Base-by-base conservation (phyloP, 2,329 filamentous ascomycete genomes). In the Aureobasidium sp. region DNA sequence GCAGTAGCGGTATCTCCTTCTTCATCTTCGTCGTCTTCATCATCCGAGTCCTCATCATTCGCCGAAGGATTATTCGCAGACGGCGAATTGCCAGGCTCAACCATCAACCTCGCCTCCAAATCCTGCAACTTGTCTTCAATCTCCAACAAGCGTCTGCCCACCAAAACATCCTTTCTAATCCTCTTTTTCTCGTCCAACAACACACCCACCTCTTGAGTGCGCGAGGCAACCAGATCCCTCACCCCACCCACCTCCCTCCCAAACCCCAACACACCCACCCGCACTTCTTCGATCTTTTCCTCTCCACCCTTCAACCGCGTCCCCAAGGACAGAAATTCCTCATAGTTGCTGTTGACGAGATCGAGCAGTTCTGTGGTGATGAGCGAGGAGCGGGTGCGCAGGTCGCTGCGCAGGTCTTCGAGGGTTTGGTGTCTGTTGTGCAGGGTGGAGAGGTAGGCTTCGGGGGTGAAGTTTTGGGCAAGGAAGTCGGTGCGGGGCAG, bases 301-400 rank as follows among this genome's bases (percentile, higher is more conserved):
- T 95, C 92, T 8, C 95, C 95, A 2, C 92, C 92, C 58, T 84
- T 84, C 45, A 99, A 76, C 67, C 90, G 89, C 49, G 82, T 84
- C 0, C 94, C 95, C 0, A 99, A 76, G 0, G 86, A 86, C 4
- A 99, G 75, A 67, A 99, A 99, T 61, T 93, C 88, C 50, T 90
- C 87, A 72, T 99, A 97, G 74, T 99, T 95, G 55, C 87, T 83
- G 70, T 99, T 99, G 65, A 99, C 94, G 8, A 99, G 83, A 75
- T 96, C 93, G 19, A 99, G 80, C 2, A 99, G 81, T 75, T 99
- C 94, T 64, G 87, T 84, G 68, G 86, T 89, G 63, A 99, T 86
- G 21, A 87, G 81, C 66, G 89, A 84, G 66, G 86, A 89, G 57
- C 95, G 82, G 61, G 91, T 84, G 46, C 92, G 86, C 17, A 99